phyloP scores from a whole-genome alignment of 1,284 basidiomycete species.

The Amylostereum chailletii region DNA sequence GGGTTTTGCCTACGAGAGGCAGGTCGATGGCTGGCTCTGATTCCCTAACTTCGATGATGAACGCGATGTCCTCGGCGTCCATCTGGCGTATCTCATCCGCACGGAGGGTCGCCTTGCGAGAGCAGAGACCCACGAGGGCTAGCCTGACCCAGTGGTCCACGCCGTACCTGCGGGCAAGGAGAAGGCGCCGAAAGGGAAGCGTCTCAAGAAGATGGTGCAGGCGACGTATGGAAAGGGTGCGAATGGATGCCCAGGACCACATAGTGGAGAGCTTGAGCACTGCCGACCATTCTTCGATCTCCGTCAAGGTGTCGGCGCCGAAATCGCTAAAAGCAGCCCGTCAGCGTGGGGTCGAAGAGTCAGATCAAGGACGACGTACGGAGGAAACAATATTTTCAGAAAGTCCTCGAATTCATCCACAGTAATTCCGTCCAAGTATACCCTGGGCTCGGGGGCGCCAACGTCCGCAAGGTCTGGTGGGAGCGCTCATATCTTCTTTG shows the following conservation, averaged over 20 bases:
- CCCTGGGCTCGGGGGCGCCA: too few species aligned
- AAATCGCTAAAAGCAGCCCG: not conserved
- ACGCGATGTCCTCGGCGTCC: not conserved
- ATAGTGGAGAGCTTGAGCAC: conserved; percentile 8
- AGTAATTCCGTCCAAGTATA: not conserved
- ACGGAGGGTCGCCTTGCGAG: not conserved
- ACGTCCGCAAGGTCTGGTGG: too few species aligned
- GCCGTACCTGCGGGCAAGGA: not conserved
- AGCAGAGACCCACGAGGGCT: not conserved
- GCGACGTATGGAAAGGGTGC: not conserved
- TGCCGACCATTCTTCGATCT: conserved; percentile 4
- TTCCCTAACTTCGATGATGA: not conserved
- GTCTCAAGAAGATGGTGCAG: not conserved
- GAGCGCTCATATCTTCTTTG: too few species aligned
- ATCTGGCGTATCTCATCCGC: not conserved
- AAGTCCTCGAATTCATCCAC: not conserved
- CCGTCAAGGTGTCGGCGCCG: not conserved
- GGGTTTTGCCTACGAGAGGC: too few species aligned
- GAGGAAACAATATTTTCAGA: not conserved
- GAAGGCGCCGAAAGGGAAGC: not conserved
- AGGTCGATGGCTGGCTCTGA: too few species aligned
- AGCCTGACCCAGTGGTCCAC: not conserved
- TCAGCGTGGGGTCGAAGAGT: not conserved
- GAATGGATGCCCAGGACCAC: conserved; percentile 3
- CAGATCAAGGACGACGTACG: not conserved